Conservation (phyloP, 352 stramenopile genomes). For the Pythium apleroticum region DNA sequence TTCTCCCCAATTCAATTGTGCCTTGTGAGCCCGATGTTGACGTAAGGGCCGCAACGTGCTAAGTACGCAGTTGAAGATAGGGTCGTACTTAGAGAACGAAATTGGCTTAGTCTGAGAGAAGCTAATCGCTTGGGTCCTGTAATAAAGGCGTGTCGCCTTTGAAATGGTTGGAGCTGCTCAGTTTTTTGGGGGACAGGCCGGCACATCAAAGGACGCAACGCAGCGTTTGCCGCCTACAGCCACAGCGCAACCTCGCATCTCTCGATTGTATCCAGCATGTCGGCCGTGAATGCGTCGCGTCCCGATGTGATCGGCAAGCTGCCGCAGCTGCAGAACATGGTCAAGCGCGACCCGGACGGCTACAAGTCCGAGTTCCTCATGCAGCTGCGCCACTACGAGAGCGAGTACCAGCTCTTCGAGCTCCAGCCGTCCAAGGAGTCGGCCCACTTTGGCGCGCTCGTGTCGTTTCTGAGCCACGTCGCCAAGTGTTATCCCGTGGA, state of each 20-base stretch:
- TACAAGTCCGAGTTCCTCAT: constrained; percentile 98
- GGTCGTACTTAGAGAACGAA: constrained; percentile 24
- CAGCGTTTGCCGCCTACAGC: neutral
- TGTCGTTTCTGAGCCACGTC: constrained; percentile 96
- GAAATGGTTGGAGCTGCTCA: constrained; percentile 27
- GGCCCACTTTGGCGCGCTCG: constrained; percentile 93
- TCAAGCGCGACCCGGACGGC: constrained; percentile 95
- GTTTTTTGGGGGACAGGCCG: constrained; percentile 13
- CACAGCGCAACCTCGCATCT: neutral
- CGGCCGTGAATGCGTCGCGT: constrained; percentile 70
- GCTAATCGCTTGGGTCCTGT: constrained; percentile 9
- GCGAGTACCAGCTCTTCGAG: constrained; percentile 95
- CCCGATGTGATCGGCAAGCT: constrained; percentile 91
- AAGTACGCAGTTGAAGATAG: constrained; percentile 24
- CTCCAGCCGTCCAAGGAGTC: constrained; percentile 91
- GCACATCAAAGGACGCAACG: constrained; percentile 27
- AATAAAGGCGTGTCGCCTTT: constrained; percentile 15
- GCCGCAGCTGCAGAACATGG: constrained; percentile 97
- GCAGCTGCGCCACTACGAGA: constrained; percentile 95
- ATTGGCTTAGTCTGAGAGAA: constrained; percentile 1
- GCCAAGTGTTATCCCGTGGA: constrained; percentile 88
- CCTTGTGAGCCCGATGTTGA: constrained; percentile 14
- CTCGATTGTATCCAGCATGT: constrained; percentile 32
- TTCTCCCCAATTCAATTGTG: neutral
- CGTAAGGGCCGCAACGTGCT: constrained; percentile 8